Base-by-base conservation (phyloP, 2,329 filamentous ascomycete species). In the Westerdykella aurantiaca region DNA sequence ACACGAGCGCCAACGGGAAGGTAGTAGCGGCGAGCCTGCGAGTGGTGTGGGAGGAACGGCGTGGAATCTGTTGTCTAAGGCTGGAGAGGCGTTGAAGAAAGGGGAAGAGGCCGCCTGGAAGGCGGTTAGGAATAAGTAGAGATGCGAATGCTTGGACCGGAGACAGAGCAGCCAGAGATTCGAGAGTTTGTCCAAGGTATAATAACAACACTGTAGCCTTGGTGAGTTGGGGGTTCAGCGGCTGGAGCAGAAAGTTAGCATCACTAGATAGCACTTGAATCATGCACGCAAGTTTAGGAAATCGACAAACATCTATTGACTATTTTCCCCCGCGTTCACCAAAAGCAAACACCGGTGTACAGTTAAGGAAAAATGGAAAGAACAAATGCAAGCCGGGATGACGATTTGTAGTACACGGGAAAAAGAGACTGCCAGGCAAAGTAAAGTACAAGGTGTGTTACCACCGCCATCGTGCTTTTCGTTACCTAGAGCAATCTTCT, bases 371-470 rank as follows among this genome's bases (percentile, higher is more conserved):
- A 53, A 62, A 64, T 51, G 51, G 58, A 63, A 52, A 58, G 18
- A 61, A 64, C 55, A 63, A 66, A 61, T 60, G 61, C 64, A 64
- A 65, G 57, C 59, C 60, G 58, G 59, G 58, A 58, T 62, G 62
- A 57, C 56, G 54, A 44, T 43, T 41, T 65, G 63, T 65, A 63
- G 57, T 63, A 64, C 61, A 64, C 49, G 49, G 51, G 55, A 57
- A 61, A 57, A 63, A 60, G 52, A 60, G 50, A 12, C 56, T 58
- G 50, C 52, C 55, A 44, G 61, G 63, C 57, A 64, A 62, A 52
- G 58, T 69, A 70, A 67, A 69, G 67, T 69, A 70, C 66, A 69
- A 56, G 58, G 64, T 64, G 65, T 63, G 39, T 63, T 56, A 63
- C 56, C 61, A 66, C 63, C 61, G 54, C 57, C 48, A 44, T 60